Percentiles rank a stretch among this genome's conserved stretches.
Evolutionary conservation across 2,329 filamentous ascomycete species (phyloP).

Genomic region (Trichoderma asperellum): DNA sequence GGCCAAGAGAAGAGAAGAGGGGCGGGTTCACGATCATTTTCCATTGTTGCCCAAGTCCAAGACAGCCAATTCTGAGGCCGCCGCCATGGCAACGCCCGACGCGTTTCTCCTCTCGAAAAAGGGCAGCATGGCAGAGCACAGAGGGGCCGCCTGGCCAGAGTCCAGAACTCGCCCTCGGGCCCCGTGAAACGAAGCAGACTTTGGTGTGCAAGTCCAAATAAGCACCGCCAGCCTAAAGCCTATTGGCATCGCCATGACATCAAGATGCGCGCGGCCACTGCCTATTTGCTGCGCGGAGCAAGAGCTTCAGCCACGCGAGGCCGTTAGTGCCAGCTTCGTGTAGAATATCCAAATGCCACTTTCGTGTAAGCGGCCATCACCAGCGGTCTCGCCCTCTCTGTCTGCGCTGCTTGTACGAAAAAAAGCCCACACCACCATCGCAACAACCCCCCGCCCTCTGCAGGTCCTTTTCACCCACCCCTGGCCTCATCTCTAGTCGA

Average conservation of each 20-base stretch:
- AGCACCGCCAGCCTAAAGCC: background rate
- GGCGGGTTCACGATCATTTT: slow-evolving; percentile 20
- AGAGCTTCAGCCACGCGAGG: slow-evolving; percentile 20
- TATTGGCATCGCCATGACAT: slow-evolving; percentile 9
- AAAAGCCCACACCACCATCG: slow-evolving; percentile 16
- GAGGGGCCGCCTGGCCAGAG: background rate
- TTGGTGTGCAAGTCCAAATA: background rate
- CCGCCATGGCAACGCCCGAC: slow-evolving; percentile 25
- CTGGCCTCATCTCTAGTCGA: slow-evolving; percentile 12
- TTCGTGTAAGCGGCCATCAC: background rate
- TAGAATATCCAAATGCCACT: background rate
- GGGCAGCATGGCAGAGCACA: slow-evolving; percentile 7
- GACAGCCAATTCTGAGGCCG: background rate
- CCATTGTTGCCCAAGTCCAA: background rate
- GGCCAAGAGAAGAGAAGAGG: background rate
- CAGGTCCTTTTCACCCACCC: slow-evolving; percentile 8
- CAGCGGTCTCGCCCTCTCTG: slow-evolving; percentile 4
- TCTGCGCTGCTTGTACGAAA: background rate
- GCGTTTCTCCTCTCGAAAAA: background rate
- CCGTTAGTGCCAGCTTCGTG: background rate
- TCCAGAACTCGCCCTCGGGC: background rate
- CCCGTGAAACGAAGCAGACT: background rate
- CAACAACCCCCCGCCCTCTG: slow-evolving; percentile 6
- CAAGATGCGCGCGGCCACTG: slow-evolving; percentile 5
- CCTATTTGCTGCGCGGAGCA: background rate